phyloP scores from a whole-genome alignment of 2,329 filamentous ascomycete species.

The Arachnopeziza araneosa region DNA sequence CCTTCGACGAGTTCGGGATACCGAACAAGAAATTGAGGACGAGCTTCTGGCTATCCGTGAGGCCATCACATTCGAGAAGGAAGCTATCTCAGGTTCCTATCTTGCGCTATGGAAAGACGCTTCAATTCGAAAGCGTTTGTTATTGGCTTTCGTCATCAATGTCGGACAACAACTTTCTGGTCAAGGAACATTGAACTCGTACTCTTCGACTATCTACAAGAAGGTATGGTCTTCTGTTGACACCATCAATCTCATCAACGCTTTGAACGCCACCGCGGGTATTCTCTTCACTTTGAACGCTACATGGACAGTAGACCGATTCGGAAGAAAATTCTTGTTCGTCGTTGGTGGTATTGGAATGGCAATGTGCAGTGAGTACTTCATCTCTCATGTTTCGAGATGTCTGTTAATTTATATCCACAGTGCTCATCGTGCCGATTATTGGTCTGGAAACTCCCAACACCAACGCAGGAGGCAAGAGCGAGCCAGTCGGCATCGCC shows the following conservation, averaged over 20 bases:
- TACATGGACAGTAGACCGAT: conserved; percentile 64
- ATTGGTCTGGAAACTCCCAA: conserved; percentile 53
- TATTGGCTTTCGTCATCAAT: conserved; percentile 61
- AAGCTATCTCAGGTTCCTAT: conserved; percentile 59
- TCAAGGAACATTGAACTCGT: conserved; percentile 67
- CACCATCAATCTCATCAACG: conserved; percentile 67
- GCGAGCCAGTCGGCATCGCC: conserved; percentile 55
- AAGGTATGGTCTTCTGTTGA: conserved; percentile 55
- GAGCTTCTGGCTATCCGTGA: conserved; percentile 61
- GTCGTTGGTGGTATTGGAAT: conserved; percentile 52
- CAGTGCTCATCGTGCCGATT: conserved; percentile 58
- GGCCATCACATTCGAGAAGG: conserved; percentile 66
- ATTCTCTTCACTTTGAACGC: conserved; percentile 70
- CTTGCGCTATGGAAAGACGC: conserved; percentile 64
- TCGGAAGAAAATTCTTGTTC: conserved; percentile 54
- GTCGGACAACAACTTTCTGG: conserved; percentile 67
- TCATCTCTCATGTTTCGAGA: not conserved
- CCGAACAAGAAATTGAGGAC: conserved; percentile 61
- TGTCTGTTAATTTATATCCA: not conserved
- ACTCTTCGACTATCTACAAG: conserved; percentile 69
- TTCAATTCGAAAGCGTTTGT: conserved; percentile 60
- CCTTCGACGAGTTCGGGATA: conserved; percentile 54
- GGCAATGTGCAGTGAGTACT: conserved; percentile 43
- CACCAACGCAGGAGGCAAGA: conserved; percentile 46
- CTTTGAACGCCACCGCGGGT: conserved; percentile 66